Conservation (phyloP, 129 eudicot species). For the Chrysanthemum lavandulifolium region DNA sequence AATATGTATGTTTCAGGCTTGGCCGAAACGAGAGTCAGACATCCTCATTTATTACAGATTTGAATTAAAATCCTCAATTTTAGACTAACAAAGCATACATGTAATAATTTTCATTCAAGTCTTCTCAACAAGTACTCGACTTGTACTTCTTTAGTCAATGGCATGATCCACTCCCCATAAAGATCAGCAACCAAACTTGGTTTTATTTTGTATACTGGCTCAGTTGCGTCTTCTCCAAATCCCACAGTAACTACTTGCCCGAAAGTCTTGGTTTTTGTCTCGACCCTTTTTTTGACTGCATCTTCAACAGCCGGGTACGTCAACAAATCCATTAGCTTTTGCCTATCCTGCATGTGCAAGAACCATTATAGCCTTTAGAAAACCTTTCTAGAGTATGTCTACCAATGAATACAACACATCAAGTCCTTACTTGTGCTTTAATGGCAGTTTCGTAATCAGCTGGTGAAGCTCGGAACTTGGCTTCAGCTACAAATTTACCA, state of each 20-base stretch:
- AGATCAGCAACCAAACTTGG: constrained; percentile 76
- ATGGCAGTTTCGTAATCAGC: constrained; percentile 71
- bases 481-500: constrained; percentile 95
- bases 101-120: background rate
- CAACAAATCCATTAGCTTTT: constrained; percentile 54
- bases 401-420: background rate
- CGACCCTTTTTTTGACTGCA: constrained; percentile 62
- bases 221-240: constrained; percentile 33
- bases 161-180: constrained; percentile 87
- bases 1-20: no score
- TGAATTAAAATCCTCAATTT: no score
- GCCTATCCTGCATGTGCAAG: constrained; percentile 47
- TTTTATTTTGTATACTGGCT: constrained; percentile 65
- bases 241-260: constrained; percentile 52
- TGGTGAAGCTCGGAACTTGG: constrained; percentile 77
- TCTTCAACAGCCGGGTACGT: constrained; percentile 79
- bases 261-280: constrained; percentile 61
- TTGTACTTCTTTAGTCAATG: constrained; percentile 75
- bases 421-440: constrained; percentile 49
- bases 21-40: no score
- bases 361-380: constrained; percentile 1
- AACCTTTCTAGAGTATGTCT: background rate
- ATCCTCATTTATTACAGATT: no score
- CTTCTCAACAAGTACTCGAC: constrained; percentile 57
- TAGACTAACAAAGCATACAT: background rate